Percentiles rank a stretch among this genome's conserved stretches.
These are phyloP conservation scores for Domatiomyces globalis DNA, from an alignment of 2,329 filamentous ascomycete genomes.

Conservation along the genomic window DNA sequence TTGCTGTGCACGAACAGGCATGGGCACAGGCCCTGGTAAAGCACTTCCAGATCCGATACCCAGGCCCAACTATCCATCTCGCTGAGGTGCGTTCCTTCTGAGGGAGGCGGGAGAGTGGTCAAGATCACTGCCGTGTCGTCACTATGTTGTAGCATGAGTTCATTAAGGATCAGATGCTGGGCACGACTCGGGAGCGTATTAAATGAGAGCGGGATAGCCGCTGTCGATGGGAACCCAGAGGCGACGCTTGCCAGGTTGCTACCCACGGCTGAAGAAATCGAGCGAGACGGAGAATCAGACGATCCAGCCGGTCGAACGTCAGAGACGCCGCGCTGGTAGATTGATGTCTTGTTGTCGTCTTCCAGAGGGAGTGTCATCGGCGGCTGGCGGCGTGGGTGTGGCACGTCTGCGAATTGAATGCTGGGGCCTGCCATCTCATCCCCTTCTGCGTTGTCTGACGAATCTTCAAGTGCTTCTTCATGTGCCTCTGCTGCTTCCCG, in stretches of 20 bases:
- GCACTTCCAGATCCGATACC: slow-evolving; percentile 60
- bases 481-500: not conserved
- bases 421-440: slow-evolving; percentile 53
- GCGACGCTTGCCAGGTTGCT: slow-evolving; percentile 13
- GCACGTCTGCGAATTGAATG: slow-evolving; percentile 56
- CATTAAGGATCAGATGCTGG: slow-evolving; percentile 76
- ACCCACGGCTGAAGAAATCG: not conserved
- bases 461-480: not conserved
- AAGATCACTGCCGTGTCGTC: slow-evolving; percentile 62
- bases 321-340: slow-evolving; percentile 24
- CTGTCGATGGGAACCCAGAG: slow-evolving; percentile 41
- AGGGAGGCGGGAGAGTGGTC: slow-evolving; percentile 68
- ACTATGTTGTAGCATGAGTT: slow-evolving; percentile 59
- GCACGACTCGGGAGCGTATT: slow-evolving; percentile 74
- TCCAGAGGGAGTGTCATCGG: slow-evolving; percentile 1
- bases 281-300: not conserved
- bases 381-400: slow-evolving; percentile 24
- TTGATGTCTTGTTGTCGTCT: slow-evolving; percentile 19
- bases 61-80: slow-evolving; percentile 60
- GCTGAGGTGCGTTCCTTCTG: slow-evolving; percentile 59
- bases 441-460: slow-evolving; percentile 17
- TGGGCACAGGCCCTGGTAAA: slow-evolving; percentile 64
- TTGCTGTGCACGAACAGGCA: slow-evolving; percentile 71
- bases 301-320: too few relatives aligned
- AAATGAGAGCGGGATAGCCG: slow-evolving; percentile 59